Percentiles rank a stretch among this genome's conserved stretches.
These are phyloP conservation scores for Claviceps africana DNA, from an alignment of 2,329 filamentous ascomycete species.

Conservation along the genomic window DNA sequence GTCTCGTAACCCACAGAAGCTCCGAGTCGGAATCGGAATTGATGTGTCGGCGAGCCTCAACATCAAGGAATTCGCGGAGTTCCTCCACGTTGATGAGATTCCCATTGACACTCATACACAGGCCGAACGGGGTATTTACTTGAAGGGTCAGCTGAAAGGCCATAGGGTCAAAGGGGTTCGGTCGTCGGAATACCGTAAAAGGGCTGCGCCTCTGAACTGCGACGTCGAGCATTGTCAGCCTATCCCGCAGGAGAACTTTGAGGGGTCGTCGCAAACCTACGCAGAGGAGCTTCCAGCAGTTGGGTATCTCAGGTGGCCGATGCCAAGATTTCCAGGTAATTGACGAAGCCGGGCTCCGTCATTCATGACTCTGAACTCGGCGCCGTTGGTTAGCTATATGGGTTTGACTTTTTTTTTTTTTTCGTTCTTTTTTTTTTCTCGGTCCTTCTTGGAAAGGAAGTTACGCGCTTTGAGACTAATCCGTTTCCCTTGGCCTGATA, in stretches of 20 bases:
- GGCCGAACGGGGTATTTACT: constrained; percentile 68
- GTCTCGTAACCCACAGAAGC: constrained; percentile 9
- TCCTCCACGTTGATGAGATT: constrained; percentile 70
- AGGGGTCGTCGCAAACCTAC: constrained; percentile 10
- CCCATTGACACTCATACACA: constrained; percentile 72
- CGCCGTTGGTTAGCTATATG: constrained; percentile 18
- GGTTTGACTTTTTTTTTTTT: constrained; percentile 47
- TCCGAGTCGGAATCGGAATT: constrained; percentile 86
- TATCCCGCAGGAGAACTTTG: background rate
- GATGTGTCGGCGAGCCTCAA: constrained; percentile 70
- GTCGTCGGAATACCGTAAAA: constrained; percentile 43
- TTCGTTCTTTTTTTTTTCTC: background rate
- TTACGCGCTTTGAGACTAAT: background rate
- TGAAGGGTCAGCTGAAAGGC: background rate
- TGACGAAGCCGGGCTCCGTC: constrained; percentile 47
- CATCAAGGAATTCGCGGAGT: constrained; percentile 57
- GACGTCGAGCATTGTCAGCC: background rate
- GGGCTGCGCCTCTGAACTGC: constrained; percentile 73
- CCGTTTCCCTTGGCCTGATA: constrained; percentile 66
- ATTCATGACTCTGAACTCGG: constrained; percentile 14
- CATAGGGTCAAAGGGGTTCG: background rate
- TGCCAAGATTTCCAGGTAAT: constrained; percentile 58
- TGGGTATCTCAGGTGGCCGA: constrained; percentile 78
- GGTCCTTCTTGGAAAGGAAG: background rate
- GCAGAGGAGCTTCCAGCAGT: constrained; percentile 64